phyloP scores from a whole-genome alignment of 441 rosid species.

The Kokia cookei region DNA sequence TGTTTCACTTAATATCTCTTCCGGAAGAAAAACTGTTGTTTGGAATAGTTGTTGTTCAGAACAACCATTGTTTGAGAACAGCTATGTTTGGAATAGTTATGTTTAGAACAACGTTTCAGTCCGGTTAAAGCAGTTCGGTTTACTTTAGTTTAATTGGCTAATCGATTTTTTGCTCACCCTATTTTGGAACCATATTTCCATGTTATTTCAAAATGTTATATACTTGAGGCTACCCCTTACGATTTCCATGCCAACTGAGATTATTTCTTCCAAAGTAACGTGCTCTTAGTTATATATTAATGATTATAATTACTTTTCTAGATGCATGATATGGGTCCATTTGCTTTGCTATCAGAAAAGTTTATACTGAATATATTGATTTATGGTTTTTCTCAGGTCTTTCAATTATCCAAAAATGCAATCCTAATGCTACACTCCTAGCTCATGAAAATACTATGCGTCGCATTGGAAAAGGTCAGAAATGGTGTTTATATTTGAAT shows the following conservation, averaged over 20 bases:
- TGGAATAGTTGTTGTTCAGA: too few species aligned
- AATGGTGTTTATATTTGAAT: neutral
- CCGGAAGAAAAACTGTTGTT: too few species aligned
- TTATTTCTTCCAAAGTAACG: neutral
- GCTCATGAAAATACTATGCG: slow-evolving; percentile 74
- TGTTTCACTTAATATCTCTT: too few species aligned
- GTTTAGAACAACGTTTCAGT: too few species aligned
- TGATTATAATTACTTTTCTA: neutral
- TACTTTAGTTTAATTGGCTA: too few species aligned
- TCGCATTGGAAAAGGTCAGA: slow-evolving; percentile 52
- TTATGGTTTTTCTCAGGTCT: slow-evolving; percentile 54
- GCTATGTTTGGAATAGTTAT: too few species aligned
- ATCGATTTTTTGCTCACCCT: too few species aligned
- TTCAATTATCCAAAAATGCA: slow-evolving; percentile 71
- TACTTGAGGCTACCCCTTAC: neutral
- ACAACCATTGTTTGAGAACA: too few species aligned
- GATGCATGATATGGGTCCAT: neutral
- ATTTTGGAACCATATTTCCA: neutral
- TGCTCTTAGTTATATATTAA: slow-evolving; percentile 2
- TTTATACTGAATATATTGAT: slow-evolving; percentile 1
- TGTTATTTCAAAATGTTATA: slow-evolving; percentile 1
- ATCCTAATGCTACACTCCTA: slow-evolving; percentile 59
- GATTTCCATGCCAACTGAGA: neutral
- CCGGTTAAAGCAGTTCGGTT: too few species aligned
- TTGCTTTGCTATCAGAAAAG: neutral